A percentile compares a stretch with the other conserved stretches of the same genome.
Conservation (phyloP, 2,329 filamentous ascomycete genomes). For the Paecilomyces variotii region DNA sequence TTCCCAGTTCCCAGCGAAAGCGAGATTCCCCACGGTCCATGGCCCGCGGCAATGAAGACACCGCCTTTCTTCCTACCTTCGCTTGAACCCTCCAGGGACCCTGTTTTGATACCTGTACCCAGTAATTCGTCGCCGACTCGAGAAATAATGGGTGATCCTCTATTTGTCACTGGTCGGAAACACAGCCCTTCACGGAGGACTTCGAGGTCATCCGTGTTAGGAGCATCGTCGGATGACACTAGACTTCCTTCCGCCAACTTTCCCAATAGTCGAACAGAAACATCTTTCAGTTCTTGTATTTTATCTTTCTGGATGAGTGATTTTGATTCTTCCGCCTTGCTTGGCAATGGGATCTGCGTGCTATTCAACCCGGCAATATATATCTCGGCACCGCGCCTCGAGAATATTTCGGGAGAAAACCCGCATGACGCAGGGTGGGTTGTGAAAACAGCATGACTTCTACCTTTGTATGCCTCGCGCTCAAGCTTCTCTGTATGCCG, state of each 20-base stretch:
- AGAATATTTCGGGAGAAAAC: conserved; percentile 66
- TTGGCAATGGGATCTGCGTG: conserved; percentile 51
- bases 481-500: conserved; percentile 30
- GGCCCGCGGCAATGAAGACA: conserved; percentile 63
- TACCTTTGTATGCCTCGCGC: conserved; percentile 28
- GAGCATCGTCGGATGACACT: conserved; percentile 13
- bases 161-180: conserved; percentile 61
- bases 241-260: conserved; percentile 9
- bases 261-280: conserved; percentile 27
- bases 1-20: conserved; percentile 60
- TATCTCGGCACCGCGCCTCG: conserved; percentile 57
- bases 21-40: conserved; percentile 69
- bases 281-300: conserved; percentile 22
- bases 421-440: conserved; percentile 42
- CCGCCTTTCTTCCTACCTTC: conserved; percentile 44
- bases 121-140: conserved; percentile 51
- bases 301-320: conserved; percentile 36
- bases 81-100: conserved; percentile 25
- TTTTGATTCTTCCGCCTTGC: conserved; percentile 35
- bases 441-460: conserved; percentile 63
- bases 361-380: conserved; percentile 69
- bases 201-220: conserved; percentile 47
- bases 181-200: conserved; percentile 60
- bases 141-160: conserved; percentile 56
- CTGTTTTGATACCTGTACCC: conserved; percentile 41